phyloP scores from a whole-genome alignment of 1,284 basidiomycete genomes.

The Chalciporus piperatoides region DNA sequence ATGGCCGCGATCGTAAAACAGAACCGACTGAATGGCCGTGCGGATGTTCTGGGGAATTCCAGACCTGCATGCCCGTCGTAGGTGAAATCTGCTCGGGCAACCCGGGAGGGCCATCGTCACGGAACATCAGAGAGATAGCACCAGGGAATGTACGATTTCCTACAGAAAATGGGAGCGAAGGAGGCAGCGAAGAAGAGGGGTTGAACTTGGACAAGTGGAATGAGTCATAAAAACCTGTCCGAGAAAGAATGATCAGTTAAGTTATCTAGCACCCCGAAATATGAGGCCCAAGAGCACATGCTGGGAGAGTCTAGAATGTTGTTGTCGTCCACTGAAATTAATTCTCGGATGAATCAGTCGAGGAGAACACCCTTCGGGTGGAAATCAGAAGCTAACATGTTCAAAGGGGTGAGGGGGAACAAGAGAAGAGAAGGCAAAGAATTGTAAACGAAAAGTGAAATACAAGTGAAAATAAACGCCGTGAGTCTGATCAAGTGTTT shows the following conservation, averaged over 20 bases:
- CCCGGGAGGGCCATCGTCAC: slow-evolving; percentile 1
- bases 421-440: neutral
- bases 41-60: slow-evolving; percentile 1
- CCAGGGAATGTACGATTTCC: neutral
- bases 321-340: neutral
- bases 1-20: neutral
- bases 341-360: neutral
- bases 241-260: slow-evolving; percentile 1
- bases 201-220: neutral
- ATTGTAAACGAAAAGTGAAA: neutral
- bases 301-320: slow-evolving; percentile 5
- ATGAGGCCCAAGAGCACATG: neutral
- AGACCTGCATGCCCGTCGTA: neutral
- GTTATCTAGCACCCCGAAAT: neutral
- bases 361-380: neutral
- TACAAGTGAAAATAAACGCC: neutral
- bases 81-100: neutral
- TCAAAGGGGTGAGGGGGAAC: neutral
- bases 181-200: slow-evolving; percentile 1
- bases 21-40: neutral
- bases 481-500: neutral
- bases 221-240: slow-evolving; percentile 8
- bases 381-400: slow-evolving; percentile 3
- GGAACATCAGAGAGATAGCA: slow-evolving; percentile 1
- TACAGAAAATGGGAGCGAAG: neutral